Conservation (phyloP, 345 rosid genomes). For the Triadica sebifera region DNA sequence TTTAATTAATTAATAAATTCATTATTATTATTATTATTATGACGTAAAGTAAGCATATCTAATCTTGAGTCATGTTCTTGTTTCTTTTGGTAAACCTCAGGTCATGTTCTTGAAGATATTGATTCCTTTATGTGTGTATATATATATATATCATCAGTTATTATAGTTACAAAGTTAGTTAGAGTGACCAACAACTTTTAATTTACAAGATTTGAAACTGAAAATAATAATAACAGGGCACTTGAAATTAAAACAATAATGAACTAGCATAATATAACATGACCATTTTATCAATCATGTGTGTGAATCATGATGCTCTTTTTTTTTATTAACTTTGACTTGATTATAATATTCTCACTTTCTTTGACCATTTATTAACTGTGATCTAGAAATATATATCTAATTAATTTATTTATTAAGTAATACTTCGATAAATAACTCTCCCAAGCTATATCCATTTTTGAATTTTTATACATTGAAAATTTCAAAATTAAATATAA, state of each 20-base stretch:
- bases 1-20: neutral
- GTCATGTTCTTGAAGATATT: slow-evolving; percentile 9
- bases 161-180: slow-evolving; percentile 5
- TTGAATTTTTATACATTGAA: no score
- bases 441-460: no score
- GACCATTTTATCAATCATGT: neutral
- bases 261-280: neutral
- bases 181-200: neutral
- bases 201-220: neutral
- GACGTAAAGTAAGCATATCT: neutral
- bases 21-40: neutral
- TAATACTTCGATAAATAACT: no score
- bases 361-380: neutral
- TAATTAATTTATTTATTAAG: no score
- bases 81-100: neutral
- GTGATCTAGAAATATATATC: no score
- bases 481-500: no score
- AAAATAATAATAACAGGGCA: neutral
- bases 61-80: neutral
- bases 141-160: no score
- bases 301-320: neutral
- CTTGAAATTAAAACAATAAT: neutral
- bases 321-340: neutral
- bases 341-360: neutral
- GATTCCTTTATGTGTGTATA: neutral